A percentile compares a stretch with the other conserved stretches of the same genome.
phyloP scores from a whole-genome alignment of 352 stramenopile species.

The Pythium scleroteichum region DNA sequence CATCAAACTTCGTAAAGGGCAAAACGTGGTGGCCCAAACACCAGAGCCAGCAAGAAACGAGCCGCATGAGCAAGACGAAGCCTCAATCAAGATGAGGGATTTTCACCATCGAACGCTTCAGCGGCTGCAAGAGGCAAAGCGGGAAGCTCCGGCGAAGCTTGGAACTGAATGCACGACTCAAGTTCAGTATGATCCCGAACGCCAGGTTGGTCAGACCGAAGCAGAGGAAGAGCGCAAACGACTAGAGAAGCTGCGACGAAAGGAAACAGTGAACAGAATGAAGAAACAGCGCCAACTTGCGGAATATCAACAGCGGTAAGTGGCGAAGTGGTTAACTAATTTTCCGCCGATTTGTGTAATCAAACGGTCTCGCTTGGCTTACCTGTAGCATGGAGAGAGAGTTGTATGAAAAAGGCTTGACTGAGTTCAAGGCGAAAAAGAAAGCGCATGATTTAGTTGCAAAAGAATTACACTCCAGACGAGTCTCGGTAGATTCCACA shows the following conservation, averaged over 20 bases:
- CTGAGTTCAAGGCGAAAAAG: conserved; percentile 56
- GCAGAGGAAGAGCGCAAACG: conserved; percentile 30
- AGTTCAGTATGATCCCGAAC: too few relatives aligned
- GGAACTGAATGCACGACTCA: too few relatives aligned
- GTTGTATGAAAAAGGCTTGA: conserved; percentile 49
- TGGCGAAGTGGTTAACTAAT: not conserved
- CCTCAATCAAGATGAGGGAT: not conserved
- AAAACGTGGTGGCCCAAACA: conserved; percentile 7
- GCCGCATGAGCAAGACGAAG: not conserved
- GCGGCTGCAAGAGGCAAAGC: conserved; percentile 22
- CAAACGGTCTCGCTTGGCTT: too few relatives aligned
- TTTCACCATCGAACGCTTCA: conserved; percentile 22
- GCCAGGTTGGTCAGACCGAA: conserved; percentile 28
- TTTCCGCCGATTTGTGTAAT: too few relatives aligned
- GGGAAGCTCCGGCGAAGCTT: conserved; percentile 4
- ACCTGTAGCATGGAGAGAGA: conserved; percentile 48
- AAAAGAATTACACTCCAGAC: conserved; percentile 40
- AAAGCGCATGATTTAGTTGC: conserved; percentile 61
- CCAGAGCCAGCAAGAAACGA: conserved; percentile 9
- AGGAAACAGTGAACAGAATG: conserved; percentile 52
- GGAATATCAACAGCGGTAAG: conserved; percentile 50
- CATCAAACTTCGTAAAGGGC: conserved; percentile 31
- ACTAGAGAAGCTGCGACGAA: conserved; percentile 43
- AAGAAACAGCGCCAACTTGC: conserved; percentile 40
- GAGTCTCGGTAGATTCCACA: not conserved